Conservation (phyloP, 169 alveolate genomes). For the Plasmodium gallinaceum region DNA sequence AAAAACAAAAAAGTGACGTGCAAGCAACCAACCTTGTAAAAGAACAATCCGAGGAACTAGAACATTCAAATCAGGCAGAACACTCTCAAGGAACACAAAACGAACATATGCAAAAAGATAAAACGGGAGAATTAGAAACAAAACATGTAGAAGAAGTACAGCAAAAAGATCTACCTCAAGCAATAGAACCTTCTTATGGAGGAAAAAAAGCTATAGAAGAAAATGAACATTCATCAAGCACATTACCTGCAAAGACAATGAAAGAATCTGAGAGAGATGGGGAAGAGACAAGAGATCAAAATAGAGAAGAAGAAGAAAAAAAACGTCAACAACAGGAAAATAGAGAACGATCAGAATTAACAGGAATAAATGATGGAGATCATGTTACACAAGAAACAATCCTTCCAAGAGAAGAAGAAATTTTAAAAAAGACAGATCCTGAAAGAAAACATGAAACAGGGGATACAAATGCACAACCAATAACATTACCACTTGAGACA, state of each 20-base stretch:
- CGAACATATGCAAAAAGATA: not conserved
- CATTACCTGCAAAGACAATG: not conserved
- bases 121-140: not conserved
- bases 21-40: no score
- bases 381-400: no score
- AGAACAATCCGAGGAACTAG: not conserved
- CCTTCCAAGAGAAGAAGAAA: no score
- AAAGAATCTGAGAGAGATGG: not conserved
- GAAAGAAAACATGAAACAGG: not conserved
- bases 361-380: no score
- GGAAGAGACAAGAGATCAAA: no score
- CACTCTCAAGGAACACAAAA: not conserved
- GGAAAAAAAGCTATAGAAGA: not conserved
- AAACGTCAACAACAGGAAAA: no score
- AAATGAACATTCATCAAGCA: not conserved
- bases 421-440: not conserved
- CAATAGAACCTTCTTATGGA: not conserved
- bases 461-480: not conserved
- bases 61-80: not conserved
- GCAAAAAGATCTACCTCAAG: not conserved
- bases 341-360: no score
- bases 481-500: no score
- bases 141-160: not conserved
- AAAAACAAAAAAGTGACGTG: not conserved
- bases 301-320: no score